Evolutionary conservation across 2,329 filamentous ascomycete genomes (phyloP), one percentile per base, ranked within the genome.

Genomic region (Teratosphaeria gauchensis): DNA sequence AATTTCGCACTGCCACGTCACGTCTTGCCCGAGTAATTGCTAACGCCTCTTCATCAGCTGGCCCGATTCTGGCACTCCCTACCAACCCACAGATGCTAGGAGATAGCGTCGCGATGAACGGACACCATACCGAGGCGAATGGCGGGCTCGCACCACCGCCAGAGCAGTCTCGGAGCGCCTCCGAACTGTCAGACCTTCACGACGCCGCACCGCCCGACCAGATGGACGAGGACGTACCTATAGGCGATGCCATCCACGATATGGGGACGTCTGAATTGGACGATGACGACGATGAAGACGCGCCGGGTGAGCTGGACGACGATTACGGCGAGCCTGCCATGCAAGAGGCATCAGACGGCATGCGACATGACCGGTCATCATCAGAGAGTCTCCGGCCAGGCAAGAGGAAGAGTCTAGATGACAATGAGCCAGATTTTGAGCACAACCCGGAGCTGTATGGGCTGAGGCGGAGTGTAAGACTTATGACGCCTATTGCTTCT

Each of bases 371-470:
- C 75, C 70, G 81, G 68, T 89, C 86, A 64, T 84, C 84, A 69
- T 94, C 90, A 53, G 82, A 84, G 67, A 89, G 87, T 51, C 82
- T 81, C 63, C 82, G 84, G 70, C 82, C 82, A 55, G 75, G 80
- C 61, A 96, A 96, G 80, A 87, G 91, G 64, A 85, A 80, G 67
- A 72, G 73, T 73, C 80, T 70, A 72, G 74, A 83, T 42, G 85
- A 87, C 56, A 74, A 94, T 67, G 87, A 94, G 60, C 86, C 91
- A 53, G 92, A 86, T 70, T 96, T 97, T 67, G 83, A 87, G 68
- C 88, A 90, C 70, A 95, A 99, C 69, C 94, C 94, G 52, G 91
- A 96, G 75, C 80, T 99, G 8, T 99, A 97, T 77, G 94, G 94
- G 54, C 80, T 99, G 65, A 85, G 94, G 67, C 84, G 94, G 77